Evolutionary conservation across 176 grass and related monocot species (phyloP).

Genomic region (Bonia amplexicaulis): DNA sequence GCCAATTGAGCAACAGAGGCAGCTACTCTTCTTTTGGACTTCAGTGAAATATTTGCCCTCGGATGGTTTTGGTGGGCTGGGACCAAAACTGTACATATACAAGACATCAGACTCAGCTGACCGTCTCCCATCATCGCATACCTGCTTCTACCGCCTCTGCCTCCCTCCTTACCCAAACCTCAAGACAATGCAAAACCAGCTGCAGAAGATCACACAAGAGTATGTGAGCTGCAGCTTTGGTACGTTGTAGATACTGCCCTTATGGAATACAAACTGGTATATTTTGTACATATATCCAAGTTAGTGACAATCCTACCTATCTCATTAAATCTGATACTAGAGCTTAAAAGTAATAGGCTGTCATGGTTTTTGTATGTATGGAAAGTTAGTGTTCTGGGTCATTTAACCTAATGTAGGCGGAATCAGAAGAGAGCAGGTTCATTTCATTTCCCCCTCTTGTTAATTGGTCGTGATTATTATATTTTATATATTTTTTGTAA

Average conservation of each 20-base stretch:
- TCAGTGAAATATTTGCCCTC: constrained; percentile 86
- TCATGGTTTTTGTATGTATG: constrained; percentile 25
- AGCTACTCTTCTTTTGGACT: constrained; percentile 94
- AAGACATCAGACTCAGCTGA: constrained; percentile 60
- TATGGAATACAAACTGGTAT: constrained; percentile 23
- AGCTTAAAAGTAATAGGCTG: constrained; percentile 32
- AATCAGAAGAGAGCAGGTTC: constrained; percentile 33
- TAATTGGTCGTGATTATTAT: neutral
- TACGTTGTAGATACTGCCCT: constrained; percentile 46
- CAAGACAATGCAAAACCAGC: constrained; percentile 47
- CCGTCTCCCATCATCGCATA: constrained; percentile 80
- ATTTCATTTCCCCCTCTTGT: neutral
- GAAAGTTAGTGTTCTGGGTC: neutral
- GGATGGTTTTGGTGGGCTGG: constrained; percentile 78
- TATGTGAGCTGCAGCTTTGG: constrained; percentile 93
- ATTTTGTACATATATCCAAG: constrained; percentile 51
- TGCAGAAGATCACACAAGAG: constrained; percentile 79
- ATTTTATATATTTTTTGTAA: neutral
- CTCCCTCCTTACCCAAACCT: constrained; percentile 66
- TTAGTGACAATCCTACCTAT: constrained; percentile 14
- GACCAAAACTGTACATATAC: constrained; percentile 86
- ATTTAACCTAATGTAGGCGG: constrained; percentile 32
- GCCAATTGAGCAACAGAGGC: constrained; percentile 68
- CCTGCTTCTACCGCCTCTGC: constrained; percentile 94
- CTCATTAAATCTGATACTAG: constrained; percentile 26